Conservation (phyloP, 1,284 basidiomycete species). For the Agroathelia rolfsii region DNA sequence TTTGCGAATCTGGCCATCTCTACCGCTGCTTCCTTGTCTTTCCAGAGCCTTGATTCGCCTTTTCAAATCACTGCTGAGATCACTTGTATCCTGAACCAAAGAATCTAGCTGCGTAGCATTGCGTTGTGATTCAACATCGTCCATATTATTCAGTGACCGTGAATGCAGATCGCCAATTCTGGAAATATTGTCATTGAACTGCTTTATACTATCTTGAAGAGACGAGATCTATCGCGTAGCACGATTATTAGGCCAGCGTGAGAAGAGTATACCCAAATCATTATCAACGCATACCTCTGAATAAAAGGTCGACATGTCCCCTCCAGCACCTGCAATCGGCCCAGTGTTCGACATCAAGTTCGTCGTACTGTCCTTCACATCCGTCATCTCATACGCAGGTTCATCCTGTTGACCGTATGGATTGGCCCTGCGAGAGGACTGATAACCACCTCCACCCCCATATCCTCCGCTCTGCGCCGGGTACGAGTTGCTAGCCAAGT, state of each 20-base stretch:
- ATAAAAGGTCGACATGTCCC: constrained; percentile 65
- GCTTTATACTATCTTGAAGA: constrained; percentile 61
- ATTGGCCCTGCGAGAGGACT: constrained; percentile 36
- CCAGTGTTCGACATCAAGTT: constrained; percentile 35
- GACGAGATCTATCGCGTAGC: constrained; percentile 58
- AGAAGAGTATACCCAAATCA: too few species aligned
- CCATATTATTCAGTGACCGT: constrained; percentile 69
- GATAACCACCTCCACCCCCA: constrained; percentile 28
- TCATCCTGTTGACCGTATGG: constrained; percentile 62
- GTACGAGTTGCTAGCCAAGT: constrained; percentile 43
- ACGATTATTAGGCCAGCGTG: too few species aligned
- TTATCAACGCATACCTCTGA: constrained; percentile 55
- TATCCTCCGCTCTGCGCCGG: constrained; percentile 39
- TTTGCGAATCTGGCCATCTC: constrained; percentile 75
- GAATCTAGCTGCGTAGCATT: constrained; percentile 60
- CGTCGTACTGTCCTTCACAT: constrained; percentile 48
- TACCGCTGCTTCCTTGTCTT: constrained; percentile 57
- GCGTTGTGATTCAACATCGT: constrained; percentile 55
- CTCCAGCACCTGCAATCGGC: constrained; percentile 26
- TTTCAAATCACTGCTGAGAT: constrained; percentile 66
- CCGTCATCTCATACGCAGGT: constrained; percentile 58
- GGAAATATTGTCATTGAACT: constrained; percentile 62
- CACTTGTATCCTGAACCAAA: constrained; percentile 71
- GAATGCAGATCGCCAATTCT: constrained; percentile 67
- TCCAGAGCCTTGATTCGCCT: constrained; percentile 73